These are phyloP conservation scores for Paramecium sexaurelia DNA, from an alignment of 73 alveolate genomes.

Conservation along the genomic window DNA sequence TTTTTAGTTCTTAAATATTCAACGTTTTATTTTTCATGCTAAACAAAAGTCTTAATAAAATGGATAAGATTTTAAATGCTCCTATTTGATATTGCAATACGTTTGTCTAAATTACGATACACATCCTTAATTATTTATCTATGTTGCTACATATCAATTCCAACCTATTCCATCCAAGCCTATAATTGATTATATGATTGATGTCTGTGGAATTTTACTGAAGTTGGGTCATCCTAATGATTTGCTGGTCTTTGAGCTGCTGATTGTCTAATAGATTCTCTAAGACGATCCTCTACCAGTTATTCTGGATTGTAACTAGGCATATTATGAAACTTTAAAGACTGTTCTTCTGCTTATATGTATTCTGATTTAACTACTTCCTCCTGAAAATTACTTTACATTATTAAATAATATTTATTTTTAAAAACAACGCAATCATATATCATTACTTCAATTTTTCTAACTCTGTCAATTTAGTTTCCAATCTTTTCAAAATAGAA, in stretches of 20 bases:
- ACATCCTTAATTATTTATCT: conserved; percentile 30
- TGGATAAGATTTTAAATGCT: conserved; percentile 7
- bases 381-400: background rate
- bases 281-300: conserved; percentile 2
- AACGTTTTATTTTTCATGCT: conserved; percentile 33
- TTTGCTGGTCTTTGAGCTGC: background rate
- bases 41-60: conserved; percentile 10
- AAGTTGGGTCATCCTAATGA: conserved; percentile 20
- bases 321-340: background rate
- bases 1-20: conserved; percentile 28
- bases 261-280: conserved; percentile 32
- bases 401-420: background rate
- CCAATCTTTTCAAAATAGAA: background rate
- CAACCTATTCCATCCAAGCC: conserved; percentile 34
- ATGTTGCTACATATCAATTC: conserved; percentile 10
- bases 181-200: background rate
- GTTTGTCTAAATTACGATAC: background rate
- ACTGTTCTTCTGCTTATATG: background rate
- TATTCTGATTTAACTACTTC: conserved; percentile 51
- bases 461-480: conserved; percentile 9
- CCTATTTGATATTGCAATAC: conserved; percentile 18
- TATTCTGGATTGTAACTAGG: conserved; percentile 36
- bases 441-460: conserved; percentile 22
- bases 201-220: background rate
- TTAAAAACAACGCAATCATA: background rate